Conservation (phyloP, 164 flowering plant species). For the Paratinospora sagittata region DNA sequence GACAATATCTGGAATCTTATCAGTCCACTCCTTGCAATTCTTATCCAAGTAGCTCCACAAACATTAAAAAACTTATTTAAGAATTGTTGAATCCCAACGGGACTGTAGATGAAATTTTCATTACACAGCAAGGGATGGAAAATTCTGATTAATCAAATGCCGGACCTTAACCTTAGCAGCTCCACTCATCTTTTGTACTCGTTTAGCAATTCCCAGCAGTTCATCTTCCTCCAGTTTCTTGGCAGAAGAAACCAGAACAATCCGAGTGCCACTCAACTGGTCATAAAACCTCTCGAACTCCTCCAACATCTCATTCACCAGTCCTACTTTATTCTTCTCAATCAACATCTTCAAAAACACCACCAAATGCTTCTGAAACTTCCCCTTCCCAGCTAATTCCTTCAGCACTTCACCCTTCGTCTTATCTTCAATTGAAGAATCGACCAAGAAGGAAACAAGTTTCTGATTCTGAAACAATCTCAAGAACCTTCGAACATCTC, state of each 20-base stretch:
- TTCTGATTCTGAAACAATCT: slow-evolving; percentile 25
- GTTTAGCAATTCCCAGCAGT: slow-evolving; percentile 32
- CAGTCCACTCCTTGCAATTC: background rate
- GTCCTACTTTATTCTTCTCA: slow-evolving; percentile 31
- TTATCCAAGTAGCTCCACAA: background rate
- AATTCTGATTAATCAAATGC: slow-evolving; percentile 14
- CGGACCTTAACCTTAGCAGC: slow-evolving; percentile 25
- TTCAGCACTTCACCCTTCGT: slow-evolving; percentile 37
- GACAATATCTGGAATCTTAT: background rate
- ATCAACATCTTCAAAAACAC: slow-evolving; percentile 47
- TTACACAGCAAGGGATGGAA: slow-evolving; percentile 12
- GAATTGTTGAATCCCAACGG: background rate
- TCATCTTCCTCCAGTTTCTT: slow-evolving; percentile 33
- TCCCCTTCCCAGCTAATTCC: slow-evolving; percentile 34
- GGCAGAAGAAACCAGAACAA: slow-evolving; percentile 30
- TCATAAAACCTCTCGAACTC: slow-evolving; percentile 53
- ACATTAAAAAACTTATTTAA: no score
- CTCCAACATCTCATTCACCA: slow-evolving; percentile 42
- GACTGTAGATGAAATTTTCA: background rate
- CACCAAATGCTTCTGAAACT: slow-evolving; percentile 37
- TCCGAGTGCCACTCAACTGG: slow-evolving; percentile 36
- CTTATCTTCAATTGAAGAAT: slow-evolving; percentile 23
- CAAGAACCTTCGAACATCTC: slow-evolving; percentile 38
- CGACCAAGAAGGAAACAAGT: slow-evolving; percentile 21
- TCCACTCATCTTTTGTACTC: slow-evolving; percentile 21